Percentiles rank a stretch among this genome's conserved stretches.
Conservation (phyloP, 2,329 filamentous ascomycete genomes). For the Leptographium procerum region DNA sequence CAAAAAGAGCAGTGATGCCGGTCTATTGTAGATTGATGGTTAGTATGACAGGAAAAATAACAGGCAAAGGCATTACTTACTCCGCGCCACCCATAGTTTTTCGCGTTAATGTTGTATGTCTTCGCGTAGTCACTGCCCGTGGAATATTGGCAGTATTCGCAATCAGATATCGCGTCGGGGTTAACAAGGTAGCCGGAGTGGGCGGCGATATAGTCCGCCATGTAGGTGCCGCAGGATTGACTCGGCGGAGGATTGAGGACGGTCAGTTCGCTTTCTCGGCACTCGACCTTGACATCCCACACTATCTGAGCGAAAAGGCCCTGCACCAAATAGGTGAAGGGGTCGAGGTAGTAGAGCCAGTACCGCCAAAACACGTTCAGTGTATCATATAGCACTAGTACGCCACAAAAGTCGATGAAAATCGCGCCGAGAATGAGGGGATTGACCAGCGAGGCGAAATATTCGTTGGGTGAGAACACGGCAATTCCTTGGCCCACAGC, state of each 20-base stretch:
- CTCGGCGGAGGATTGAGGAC: slow-evolving; percentile 47
- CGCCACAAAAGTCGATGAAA: slow-evolving; percentile 62
- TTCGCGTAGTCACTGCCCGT: slow-evolving; percentile 47
- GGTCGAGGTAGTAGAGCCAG: slow-evolving; percentile 53
- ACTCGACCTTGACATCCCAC: slow-evolving; percentile 42
- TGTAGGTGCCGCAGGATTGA: slow-evolving; percentile 47
- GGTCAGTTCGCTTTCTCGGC: slow-evolving; percentile 57
- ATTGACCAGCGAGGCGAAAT: slow-evolving; percentile 47
- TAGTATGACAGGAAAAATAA: not conserved
- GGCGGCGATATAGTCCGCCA: slow-evolving; percentile 33
- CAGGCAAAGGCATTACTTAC: slow-evolving; percentile 16
- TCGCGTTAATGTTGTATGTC: slow-evolving; percentile 46
- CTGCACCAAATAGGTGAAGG: slow-evolving; percentile 54
- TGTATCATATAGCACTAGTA: slow-evolving; percentile 54
- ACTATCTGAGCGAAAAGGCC: slow-evolving; percentile 44
- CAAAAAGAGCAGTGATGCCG: slow-evolving; percentile 46
- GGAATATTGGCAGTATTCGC: slow-evolving; percentile 37
- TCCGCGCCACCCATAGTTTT: slow-evolving; percentile 57
- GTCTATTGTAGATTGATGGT: slow-evolving; percentile 16
- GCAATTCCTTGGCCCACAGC: slow-evolving; percentile 47
- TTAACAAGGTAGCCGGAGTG: slow-evolving; percentile 44
- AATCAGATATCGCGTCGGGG: slow-evolving; percentile 31
- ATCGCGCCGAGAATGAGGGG: slow-evolving; percentile 39
- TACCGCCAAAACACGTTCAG: slow-evolving; percentile 57
- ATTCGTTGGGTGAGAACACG: slow-evolving; percentile 48